phyloP scores from a whole-genome alignment of 106 monocot species.

The Dendrobium chrysotoxum region DNA sequence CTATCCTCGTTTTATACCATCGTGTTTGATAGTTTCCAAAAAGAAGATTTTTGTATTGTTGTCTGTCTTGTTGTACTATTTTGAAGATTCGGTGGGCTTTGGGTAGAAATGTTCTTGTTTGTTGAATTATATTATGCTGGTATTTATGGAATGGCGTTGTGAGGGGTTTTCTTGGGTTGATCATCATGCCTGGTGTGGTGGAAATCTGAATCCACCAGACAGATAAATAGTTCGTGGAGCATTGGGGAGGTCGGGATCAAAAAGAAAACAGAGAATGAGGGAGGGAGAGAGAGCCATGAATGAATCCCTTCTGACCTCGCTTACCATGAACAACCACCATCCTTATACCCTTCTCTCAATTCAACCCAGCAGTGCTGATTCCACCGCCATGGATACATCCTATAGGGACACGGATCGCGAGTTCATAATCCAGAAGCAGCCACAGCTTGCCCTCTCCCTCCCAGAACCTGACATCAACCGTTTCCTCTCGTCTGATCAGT shows the following conservation, averaged over 20 bases:
- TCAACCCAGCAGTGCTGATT: constrained; percentile 29
- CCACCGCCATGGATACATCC: constrained; percentile 10
- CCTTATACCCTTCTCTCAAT: constrained; percentile 68
- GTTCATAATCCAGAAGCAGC: constrained; percentile 24
- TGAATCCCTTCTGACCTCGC: constrained; percentile 49
- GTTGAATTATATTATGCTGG: constrained; percentile 18
- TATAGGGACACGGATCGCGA: constrained; percentile 26
- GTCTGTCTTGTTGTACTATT: background rate
- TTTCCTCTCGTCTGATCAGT: constrained; percentile 25
- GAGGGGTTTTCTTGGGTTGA: background rate
- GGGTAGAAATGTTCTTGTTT: background rate
- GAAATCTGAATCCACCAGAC: constrained; percentile 17
- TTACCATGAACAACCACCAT: constrained; percentile 61
- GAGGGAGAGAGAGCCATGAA: constrained; percentile 26
- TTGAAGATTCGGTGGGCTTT: background rate
- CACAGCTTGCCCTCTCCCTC: constrained; percentile 7
- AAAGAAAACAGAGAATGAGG: background rate
- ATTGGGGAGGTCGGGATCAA: background rate
- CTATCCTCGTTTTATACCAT: background rate
- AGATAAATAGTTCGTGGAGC: background rate
- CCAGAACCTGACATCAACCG: constrained; percentile 36
- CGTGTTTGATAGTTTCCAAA: background rate
- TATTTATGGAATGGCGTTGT: constrained; percentile 11
- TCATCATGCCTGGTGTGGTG: constrained; percentile 13
- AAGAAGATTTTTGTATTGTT: background rate